These are phyloP conservation scores for Ehretia macrophylla DNA, from an alignment of 257 asterid species.

Conservation along the genomic window DNA sequence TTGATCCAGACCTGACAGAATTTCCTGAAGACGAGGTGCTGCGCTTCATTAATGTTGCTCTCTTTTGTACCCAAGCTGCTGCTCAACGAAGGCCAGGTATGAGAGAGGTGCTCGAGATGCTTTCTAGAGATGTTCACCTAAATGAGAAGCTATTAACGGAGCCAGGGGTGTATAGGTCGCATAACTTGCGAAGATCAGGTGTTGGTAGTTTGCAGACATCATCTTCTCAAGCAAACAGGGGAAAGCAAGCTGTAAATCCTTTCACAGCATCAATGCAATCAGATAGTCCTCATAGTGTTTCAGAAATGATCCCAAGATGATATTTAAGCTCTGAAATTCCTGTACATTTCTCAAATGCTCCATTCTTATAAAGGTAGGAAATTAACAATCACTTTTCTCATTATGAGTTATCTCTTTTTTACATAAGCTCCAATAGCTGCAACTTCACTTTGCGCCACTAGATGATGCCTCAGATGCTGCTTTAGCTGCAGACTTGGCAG, in stretches of 20 bases:
- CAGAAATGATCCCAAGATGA: conserved; percentile 70
- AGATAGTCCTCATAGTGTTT: conserved; percentile 20
- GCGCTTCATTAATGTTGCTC: conserved; percentile 58
- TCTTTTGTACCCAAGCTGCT: conserved; percentile 72
- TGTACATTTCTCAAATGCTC: too few relatives aligned
- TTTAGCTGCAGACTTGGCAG: background rate
- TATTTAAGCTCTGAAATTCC: too few relatives aligned
- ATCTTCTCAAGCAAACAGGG: conserved; percentile 27
- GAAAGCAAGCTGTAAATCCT: conserved; percentile 25
- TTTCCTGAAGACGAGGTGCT: conserved; percentile 43
- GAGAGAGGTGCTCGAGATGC: conserved; percentile 75
- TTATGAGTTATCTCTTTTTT: too few relatives aligned
- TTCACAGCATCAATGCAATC: conserved; percentile 19
- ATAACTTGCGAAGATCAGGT: conserved; percentile 17
- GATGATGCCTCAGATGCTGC: background rate
- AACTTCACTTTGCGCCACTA: background rate
- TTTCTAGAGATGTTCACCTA: conserved; percentile 51
- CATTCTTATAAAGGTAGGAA: too few relatives aligned
- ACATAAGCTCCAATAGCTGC: background rate
- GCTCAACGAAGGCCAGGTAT: conserved; percentile 69
- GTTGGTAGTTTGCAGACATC: conserved; percentile 24
- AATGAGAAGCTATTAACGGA: conserved; percentile 49
- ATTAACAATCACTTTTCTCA: too few relatives aligned
- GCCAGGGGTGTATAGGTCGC: conserved; percentile 55
- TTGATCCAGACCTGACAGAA: conserved; percentile 56